Base-by-base conservation (phyloP, 2,329 filamentous ascomycete genomes). In the Hypoxylon rubiginosum region DNA sequence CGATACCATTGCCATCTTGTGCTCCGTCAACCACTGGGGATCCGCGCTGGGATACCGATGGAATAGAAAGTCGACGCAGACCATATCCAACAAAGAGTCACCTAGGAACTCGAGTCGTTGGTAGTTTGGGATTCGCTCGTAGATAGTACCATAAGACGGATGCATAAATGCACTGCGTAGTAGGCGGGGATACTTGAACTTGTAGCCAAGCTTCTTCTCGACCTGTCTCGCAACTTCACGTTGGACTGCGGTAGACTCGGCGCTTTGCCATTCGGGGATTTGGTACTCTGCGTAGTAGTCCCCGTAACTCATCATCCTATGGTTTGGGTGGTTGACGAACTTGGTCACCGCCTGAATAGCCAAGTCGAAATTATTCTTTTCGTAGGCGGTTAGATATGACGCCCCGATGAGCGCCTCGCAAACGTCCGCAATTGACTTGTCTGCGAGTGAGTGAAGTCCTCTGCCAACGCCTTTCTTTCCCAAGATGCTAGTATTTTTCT, bases 1-100 rank as follows among this genome's bases (percentile, higher is more conserved):
- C 57, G 93, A 96, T 0, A 96, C 94, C 92, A 99, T 97, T n/a
- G 94, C 93, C 90, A 97, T 97, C 81, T 98, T 98, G 84, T 98
- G 95, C 79, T 98, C 96, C 0, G 96, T 98, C 64, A 99, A 84
- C 95, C 95, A 98, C 77, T 98, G 94, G 0, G 96, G 95, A 74
- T 97, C 94, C 62, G 91, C 92, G 55, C 88, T 82, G 0, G 94
- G 93, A 72, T 92, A 93, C 3, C 83, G 85, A 71, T 89, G 85
- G 80, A 93, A 98, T 3, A 99, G 84, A 72, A 92, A 89, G 72
- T 94, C 91, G 58, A 98, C 90, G 73, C 91, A 93, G 10, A 71
- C 68, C 75, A 78, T 77, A 49, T 78, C 76, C 4, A 77, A 88
- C 1, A 98, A 84, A 0, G 95, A 89, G 76, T 98, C 96, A 0